A percentile compares a stretch with the other conserved stretches of the same genome.
phyloP scores from a whole-genome alignment of 805 yeast species.

The Metschnikowia anglica region DNA sequence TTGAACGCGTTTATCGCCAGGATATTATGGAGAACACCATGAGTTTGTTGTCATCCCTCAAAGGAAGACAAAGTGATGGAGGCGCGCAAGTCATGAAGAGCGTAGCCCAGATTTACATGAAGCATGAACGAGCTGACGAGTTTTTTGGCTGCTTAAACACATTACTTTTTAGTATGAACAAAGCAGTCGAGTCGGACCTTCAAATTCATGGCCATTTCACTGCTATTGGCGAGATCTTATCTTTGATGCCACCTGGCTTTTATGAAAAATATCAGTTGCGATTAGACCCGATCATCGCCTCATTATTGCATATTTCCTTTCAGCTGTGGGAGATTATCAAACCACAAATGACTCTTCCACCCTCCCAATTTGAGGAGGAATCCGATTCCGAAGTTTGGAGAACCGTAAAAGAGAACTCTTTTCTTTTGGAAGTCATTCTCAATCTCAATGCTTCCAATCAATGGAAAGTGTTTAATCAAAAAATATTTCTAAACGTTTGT shows the following conservation, averaged over 20 bases:
- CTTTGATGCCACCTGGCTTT: neutral
- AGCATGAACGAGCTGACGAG: constrained; percentile 1
- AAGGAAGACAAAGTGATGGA: constrained; percentile 70
- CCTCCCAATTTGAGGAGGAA: constrained; percentile 41
- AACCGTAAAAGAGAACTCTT: constrained; percentile 56
- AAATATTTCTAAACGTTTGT: constrained; percentile 42
- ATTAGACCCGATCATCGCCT: constrained; percentile 6
- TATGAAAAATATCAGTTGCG: constrained; percentile 1
- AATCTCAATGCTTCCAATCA: constrained; percentile 13
- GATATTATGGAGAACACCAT: constrained; percentile 9
- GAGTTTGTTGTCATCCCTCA: constrained; percentile 37
- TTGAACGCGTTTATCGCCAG: neutral
- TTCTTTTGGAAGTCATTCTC: constrained; percentile 49
- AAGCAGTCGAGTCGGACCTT: constrained; percentile 29
- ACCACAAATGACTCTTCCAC: constrained; percentile 54
- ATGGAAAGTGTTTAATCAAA: constrained; percentile 22
- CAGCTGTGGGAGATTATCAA: constrained; percentile 46
- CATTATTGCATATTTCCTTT: constrained; percentile 23
- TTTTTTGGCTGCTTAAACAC: constrained; percentile 10
- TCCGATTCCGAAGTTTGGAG: constrained; percentile 12
- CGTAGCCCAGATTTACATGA: constrained; percentile 29
- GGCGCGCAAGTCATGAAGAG: constrained; percentile 70
- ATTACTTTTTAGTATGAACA: constrained; percentile 6
- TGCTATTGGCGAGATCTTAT: constrained; percentile 28
- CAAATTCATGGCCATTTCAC: constrained; percentile 69